Conservation (phyloP, 176 grass and related monocot genomes). For the Triticum urartu region DNA sequence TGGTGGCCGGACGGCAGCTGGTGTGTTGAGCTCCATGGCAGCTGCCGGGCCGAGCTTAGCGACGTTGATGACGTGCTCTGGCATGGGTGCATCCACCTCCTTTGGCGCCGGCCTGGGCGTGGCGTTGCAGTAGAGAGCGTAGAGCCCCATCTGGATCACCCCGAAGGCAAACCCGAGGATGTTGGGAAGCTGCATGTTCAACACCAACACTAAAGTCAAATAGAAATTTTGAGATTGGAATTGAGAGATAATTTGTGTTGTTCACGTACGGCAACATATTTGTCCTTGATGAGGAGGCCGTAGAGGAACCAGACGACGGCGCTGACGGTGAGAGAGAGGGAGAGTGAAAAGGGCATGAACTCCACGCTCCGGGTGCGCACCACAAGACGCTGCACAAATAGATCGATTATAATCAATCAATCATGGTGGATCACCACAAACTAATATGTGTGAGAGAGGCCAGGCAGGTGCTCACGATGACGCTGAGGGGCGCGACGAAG, state of each 20-base stretch:
- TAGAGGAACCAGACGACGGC: too few relatives aligned
- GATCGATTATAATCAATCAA: too few relatives aligned
- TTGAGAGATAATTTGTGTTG: too few relatives aligned
- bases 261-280: too few relatives aligned
- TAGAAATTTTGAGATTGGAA: too few relatives aligned
- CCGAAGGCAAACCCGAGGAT: conserved; percentile 60
- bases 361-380: conserved; percentile 73
- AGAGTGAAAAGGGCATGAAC: conserved; percentile 91
- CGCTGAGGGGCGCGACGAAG: too few relatives aligned
- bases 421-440: too few relatives aligned
- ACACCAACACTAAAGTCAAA: too few relatives aligned
- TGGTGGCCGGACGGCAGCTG: too few relatives aligned
- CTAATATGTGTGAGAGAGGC: too few relatives aligned
- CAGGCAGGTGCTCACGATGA: too few relatives aligned
- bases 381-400: conserved; percentile 55
- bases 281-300: too few relatives aligned
- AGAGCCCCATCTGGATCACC: conserved; percentile 58
- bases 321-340: conserved; percentile 54
- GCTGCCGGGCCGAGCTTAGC: neutral
- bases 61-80: conserved; percentile 34
- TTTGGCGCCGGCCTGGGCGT: neutral
- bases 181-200: conserved; percentile 50
- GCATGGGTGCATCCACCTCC: neutral
- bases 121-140: conserved; percentile 34
- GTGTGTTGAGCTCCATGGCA: neutral